A percentile compares a stretch with the other conserved stretches of the same genome.
phyloP scores from a whole-genome alignment of 2,329 filamentous ascomycete species.

The Incumbomyces delicatus region DNA sequence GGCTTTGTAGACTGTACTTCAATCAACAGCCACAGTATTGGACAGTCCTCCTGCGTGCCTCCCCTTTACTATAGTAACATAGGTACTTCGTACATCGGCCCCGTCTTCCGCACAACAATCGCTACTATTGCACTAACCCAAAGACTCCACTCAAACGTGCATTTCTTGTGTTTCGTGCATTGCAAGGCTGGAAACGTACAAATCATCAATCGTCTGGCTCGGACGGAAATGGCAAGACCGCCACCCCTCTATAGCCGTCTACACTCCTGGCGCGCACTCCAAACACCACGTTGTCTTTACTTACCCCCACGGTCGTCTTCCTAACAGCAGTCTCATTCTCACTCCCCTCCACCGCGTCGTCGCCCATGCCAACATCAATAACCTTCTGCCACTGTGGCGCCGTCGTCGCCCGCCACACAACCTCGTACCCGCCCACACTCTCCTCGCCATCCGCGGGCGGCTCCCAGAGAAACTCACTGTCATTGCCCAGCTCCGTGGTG shows the following conservation, averaged over 20 bases:
- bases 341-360: background rate
- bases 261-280: slow-evolving; percentile 43
- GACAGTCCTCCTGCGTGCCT: too few relatives aligned
- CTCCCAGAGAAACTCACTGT: slow-evolving; percentile 42
- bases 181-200: too few relatives aligned
- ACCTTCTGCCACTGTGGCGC: slow-evolving; percentile 43
- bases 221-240: slow-evolving; percentile 34
- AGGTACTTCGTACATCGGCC: too few relatives aligned
- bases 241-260: slow-evolving; percentile 44
- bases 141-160: too few relatives aligned
- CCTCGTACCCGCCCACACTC: slow-evolving; percentile 41
- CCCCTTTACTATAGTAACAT: too few relatives aligned
- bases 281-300: slow-evolving; percentile 51
- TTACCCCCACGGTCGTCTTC: slow-evolving; percentile 38
- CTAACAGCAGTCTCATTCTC: slow-evolving; percentile 25
- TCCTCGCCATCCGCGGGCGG: slow-evolving; percentile 27
- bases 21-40: too few relatives aligned
- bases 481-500: slow-evolving; percentile 39
- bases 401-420: slow-evolving; percentile 46
- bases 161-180: too few relatives aligned
- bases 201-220: too few relatives aligned
- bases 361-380: slow-evolving; percentile 35
- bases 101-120: too few relatives aligned
- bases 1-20: too few relatives aligned
- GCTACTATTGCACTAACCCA: too few relatives aligned